Evolutionary conservation across 75 land plant species (phyloP).

Genomic region (Pseudotsuga menziesii): DNA sequence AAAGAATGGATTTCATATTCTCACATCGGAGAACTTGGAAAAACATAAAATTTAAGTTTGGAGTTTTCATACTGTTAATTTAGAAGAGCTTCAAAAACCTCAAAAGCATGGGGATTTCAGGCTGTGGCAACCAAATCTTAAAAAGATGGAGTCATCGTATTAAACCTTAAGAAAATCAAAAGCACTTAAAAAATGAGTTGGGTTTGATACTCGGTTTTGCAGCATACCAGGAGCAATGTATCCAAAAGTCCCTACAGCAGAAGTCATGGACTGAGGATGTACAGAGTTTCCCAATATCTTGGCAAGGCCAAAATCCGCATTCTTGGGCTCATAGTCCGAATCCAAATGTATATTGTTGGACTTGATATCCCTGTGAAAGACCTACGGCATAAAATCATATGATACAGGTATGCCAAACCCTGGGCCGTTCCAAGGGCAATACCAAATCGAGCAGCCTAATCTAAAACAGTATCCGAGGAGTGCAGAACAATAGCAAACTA

Average conservation of each 20-base stretch:
- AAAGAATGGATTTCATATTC: no score
- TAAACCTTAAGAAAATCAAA: neutral
- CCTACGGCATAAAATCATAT: slow-evolving; percentile 51
- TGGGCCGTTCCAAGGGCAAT: slow-evolving; percentile 62
- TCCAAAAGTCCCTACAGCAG: slow-evolving; percentile 36
- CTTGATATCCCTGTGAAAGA: slow-evolving; percentile 69
- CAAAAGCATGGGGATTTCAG: no score
- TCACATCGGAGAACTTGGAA: no score
- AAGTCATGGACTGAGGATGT: slow-evolving; percentile 29
- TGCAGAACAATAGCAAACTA: slow-evolving; percentile 62
- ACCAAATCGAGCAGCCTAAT: slow-evolving; percentile 33
- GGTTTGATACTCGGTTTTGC: neutral
- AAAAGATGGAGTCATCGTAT: no score
- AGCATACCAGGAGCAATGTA: slow-evolving; percentile 66
- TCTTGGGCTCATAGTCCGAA: slow-evolving; percentile 49
- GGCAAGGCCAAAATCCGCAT: slow-evolving; percentile 60
- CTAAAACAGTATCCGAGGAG: slow-evolving; percentile 20
- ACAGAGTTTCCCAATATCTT: slow-evolving; percentile 48
- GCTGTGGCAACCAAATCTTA: neutral
- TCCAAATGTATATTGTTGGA: slow-evolving; percentile 62
- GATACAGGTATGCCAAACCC: slow-evolving; percentile 73
- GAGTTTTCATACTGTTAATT: no score
- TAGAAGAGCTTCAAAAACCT: no score
- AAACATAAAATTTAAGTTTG: no score
- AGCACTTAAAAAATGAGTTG: neutral